Conservation (phyloP, 192 early-diverging fungal genomes). For the Backusella parvicylindrica region DNA sequence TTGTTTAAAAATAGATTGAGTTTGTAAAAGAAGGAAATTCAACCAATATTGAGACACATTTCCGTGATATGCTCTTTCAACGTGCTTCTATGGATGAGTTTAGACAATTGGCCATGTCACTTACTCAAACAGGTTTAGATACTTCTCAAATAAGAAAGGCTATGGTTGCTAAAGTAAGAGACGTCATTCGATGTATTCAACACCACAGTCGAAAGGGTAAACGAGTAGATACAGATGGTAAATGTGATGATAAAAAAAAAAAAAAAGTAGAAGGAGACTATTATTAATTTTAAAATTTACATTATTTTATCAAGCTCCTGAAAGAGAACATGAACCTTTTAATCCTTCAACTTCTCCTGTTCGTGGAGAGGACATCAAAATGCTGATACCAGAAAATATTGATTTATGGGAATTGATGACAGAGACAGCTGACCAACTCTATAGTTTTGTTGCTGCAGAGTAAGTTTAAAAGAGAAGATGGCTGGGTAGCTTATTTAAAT, state of each 20-base stretch:
- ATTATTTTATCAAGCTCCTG: neutral
- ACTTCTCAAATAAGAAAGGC: slow-evolving; percentile 46
- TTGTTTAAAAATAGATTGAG: slow-evolving; percentile 47
- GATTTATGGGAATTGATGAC: slow-evolving; percentile 74
- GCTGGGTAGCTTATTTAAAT: neutral
- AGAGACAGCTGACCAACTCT: slow-evolving; percentile 73
- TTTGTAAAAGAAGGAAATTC: slow-evolving; percentile 58
- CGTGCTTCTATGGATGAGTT: slow-evolving; percentile 72
- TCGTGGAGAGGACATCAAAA: slow-evolving; percentile 40
- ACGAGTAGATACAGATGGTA: slow-evolving; percentile 12
- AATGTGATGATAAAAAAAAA: neutral
- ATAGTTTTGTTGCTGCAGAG: slow-evolving; percentile 62
- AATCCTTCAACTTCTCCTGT: slow-evolving; percentile 15
- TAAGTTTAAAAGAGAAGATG: neutral
- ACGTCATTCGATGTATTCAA: slow-evolving; percentile 53
- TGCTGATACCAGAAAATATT: slow-evolving; percentile 63
- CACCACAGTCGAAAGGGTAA: slow-evolving; percentile 27
- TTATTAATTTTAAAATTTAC: neutral
- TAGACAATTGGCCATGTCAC: slow-evolving; percentile 41
- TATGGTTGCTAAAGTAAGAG: slow-evolving; percentile 44
- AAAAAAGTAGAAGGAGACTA: too few species aligned
- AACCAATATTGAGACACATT: slow-evolving; percentile 58
- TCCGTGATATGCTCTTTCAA: slow-evolving; percentile 71
- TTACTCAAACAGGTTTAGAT: slow-evolving; percentile 38
- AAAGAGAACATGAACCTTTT: slow-evolving; percentile 19